Conservation (phyloP, 23 red algal species). For the Gracilaria gracilis region DNA sequence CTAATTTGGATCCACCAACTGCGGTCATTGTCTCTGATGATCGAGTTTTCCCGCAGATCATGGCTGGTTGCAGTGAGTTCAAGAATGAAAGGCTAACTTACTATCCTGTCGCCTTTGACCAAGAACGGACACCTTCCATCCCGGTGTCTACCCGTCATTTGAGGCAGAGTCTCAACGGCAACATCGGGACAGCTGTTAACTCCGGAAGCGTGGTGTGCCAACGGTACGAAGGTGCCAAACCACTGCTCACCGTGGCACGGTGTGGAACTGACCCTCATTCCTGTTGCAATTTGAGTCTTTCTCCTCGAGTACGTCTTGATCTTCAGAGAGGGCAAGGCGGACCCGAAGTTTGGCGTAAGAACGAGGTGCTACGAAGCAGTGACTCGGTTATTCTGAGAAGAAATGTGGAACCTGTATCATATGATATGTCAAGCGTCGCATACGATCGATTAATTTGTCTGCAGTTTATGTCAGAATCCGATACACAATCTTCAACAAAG, state of each 20-base stretch:
- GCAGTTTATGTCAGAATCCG: not conserved
- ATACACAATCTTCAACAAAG: not conserved
- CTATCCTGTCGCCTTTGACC: constrained; percentile 20
- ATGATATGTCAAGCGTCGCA: not conserved
- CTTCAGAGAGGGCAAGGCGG: not conserved
- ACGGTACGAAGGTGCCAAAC: not conserved
- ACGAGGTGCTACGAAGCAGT: not conserved
- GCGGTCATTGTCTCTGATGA: not conserved
- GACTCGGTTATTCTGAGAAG: not conserved
- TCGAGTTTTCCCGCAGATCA: constrained; percentile 14
- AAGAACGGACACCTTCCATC: not conserved
- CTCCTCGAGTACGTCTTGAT: not conserved
- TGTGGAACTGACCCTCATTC: constrained; percentile 17
- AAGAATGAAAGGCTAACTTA: constrained; percentile 16
- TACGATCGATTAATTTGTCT: constrained; percentile 29
- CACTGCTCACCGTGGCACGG: constrained; percentile 19
- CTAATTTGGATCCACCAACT: not conserved
- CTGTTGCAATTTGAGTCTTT: constrained; percentile 39
- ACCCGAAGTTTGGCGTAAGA: not conserved
- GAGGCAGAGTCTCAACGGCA: not conserved
- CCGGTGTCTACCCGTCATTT: not conserved
- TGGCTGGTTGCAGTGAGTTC: constrained; percentile 1
- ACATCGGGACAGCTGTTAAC: constrained; percentile 8
- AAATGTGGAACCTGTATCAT: constrained; percentile 6
- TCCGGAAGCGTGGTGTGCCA: constrained; percentile 39